Evolutionary conservation across 305 asterid genomes (phyloP), one percentile per base, ranked within the genome.

Genomic region (Solanum chacoense): DNA sequence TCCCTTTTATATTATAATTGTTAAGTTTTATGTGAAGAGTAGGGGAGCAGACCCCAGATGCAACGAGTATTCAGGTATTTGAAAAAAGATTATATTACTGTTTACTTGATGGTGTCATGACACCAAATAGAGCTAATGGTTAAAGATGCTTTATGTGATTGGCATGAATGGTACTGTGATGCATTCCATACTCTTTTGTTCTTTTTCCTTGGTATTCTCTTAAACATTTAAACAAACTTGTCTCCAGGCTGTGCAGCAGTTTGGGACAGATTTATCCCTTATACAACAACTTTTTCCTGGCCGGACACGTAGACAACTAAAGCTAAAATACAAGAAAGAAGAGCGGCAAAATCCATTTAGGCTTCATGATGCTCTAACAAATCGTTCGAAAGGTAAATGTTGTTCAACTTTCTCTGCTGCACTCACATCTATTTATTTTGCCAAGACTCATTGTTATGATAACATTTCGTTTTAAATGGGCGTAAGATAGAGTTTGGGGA

Each of bases 211-310:
- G 32, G 73, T 50, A 50, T 50, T 18, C 32, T 84, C 87, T 84
- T 84, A 6, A 59, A 55, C 22, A n/a, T 55, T 55, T 31, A 55
- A 31, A 31, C 22, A 84, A 55, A 84, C 34, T 11, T 84, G 87
- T 84, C n/a, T 32, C 32, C 74, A 97, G 99, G 99, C 94, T 22
- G 87, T 96, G 65, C 93, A 90, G 93, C 98, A 94, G 92, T 94
- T 97, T 93, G 99, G 99, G 90, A 92, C 99, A n/a, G 98, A 97
- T 90, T 92, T 97, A 89, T 93, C 99, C 55, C 93, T 97, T 98
- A 95, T 97, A 92, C 95, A 93, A 81, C 96, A 94, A 84, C 98
- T 94, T 86, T 96, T 97, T 91, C 98, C 98, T 84, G 98, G 90
- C 20, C 96, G 95, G 84, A 93, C 94, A 38, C 98, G 98, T 36